These are phyloP conservation scores for Globisporangium iwayamae DNA, from an alignment of 352 stramenopile genomes.

Conservation along the genomic window DNA sequence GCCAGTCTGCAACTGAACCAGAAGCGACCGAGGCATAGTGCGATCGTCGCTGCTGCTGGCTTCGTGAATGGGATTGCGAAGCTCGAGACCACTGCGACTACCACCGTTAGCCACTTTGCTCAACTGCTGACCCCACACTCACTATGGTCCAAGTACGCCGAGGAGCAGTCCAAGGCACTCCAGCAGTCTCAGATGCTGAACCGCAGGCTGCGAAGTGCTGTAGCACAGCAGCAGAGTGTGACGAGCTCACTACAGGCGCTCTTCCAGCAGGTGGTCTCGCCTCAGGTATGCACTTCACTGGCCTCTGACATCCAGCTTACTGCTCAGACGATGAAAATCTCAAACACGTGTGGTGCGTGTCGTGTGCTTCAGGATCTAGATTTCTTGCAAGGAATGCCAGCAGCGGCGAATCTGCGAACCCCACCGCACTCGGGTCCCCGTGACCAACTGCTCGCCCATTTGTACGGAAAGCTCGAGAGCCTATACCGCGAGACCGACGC, in stretches of 20 bases:
- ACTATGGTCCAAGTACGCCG: slow-evolving; percentile 32
- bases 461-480: not conserved
- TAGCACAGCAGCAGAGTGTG: slow-evolving; percentile 41
- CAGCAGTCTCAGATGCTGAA: slow-evolving; percentile 38
- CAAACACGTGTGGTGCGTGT: not conserved
- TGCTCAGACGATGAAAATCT: not conserved
- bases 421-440: not conserved
- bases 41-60: not conserved
- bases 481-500: not conserved
- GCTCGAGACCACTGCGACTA: too few species aligned
- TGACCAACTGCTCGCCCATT: not conserved
- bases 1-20: not conserved
- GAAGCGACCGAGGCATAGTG: not conserved
- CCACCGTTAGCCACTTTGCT: too few species aligned
- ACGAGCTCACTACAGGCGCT: slow-evolving; percentile 34
- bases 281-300: not conserved
- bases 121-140: not conserved
- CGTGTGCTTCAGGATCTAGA: not conserved
- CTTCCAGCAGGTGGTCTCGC: slow-evolving; percentile 20
- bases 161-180: slow-evolving; percentile 32
- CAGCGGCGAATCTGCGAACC: not conserved
- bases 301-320: too few species aligned
- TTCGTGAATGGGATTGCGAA: too few species aligned
- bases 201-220: slow-evolving; percentile 29
- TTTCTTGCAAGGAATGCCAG: not conserved